Evolutionary conservation across 2,329 filamentous ascomycete species (phyloP).

Genomic region (Hymenoscyphus fructigenus): DNA sequence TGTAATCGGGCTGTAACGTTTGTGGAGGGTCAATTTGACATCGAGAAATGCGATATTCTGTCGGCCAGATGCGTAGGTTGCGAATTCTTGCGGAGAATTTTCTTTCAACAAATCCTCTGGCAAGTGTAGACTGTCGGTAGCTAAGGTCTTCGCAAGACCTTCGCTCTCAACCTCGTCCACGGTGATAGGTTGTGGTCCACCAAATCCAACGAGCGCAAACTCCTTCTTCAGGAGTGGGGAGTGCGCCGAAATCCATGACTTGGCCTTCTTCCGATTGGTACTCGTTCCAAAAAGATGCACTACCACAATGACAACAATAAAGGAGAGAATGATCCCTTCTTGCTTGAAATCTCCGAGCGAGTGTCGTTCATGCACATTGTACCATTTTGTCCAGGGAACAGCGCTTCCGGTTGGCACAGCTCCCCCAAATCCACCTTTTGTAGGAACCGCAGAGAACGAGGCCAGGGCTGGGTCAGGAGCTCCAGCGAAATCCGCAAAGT

Average conservation of each 20-base stretch:
- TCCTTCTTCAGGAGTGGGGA: conserved; percentile 71
- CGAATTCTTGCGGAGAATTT: conserved; percentile 82
- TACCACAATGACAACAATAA: conserved; percentile 71
- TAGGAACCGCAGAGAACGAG: conserved; percentile 45
- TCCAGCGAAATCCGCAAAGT: conserved; percentile 91
- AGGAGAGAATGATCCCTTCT: conserved; percentile 77
- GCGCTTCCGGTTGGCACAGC: conserved; percentile 48
- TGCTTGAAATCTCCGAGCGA: conserved; percentile 79
- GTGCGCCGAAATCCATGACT: conserved; percentile 76
- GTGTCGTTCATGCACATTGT: conserved; percentile 91
- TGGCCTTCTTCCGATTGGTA: conserved; percentile 77
- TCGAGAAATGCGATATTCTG: conserved; percentile 93
- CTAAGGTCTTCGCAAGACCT: conserved; percentile 40
- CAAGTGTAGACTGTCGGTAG: conserved; percentile 41
- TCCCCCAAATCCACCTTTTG: conserved; percentile 45
- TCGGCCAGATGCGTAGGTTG: conserved; percentile 84
- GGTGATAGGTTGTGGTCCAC: conserved; percentile 48
- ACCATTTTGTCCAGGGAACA: conserved; percentile 88
- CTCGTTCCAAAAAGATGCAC: conserved; percentile 80
- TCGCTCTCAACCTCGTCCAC: conserved; percentile 47
- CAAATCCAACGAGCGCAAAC: conserved; percentile 85
- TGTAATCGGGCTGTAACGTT: conserved; percentile 33
- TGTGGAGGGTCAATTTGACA: conserved; percentile 48
- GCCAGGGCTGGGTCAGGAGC: conserved; percentile 65
- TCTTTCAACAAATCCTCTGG: conserved; percentile 70